A percentile compares a stretch with the other conserved stretches of the same genome.
Evolutionary conservation across 2,329 filamentous ascomycete genomes (phyloP).

Genomic region (Thelonectria rubi): DNA sequence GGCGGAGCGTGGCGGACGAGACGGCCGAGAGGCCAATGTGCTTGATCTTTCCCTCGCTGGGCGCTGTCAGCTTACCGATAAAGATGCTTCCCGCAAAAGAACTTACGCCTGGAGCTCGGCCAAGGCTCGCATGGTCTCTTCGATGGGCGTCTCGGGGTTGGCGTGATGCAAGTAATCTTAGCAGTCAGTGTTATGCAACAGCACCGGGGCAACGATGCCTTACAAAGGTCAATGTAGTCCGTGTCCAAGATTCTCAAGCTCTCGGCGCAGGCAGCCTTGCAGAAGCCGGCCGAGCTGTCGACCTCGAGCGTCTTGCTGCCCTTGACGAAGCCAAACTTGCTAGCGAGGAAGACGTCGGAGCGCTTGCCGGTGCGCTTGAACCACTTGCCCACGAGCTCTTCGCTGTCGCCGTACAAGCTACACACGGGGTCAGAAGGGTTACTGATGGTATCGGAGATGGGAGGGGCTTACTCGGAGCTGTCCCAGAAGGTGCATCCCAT

Average conservation of each 20-base stretch:
- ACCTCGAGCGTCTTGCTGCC: conserved; percentile 17
- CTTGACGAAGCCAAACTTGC: conserved; percentile 41
- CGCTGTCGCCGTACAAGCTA: conserved; percentile 54
- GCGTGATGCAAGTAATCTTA: conserved; percentile 56
- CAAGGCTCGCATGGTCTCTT: conserved; percentile 59
- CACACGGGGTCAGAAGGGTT: background rate
- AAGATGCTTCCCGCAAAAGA: background rate
- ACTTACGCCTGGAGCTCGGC: conserved; percentile 51
- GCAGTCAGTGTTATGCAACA: background rate
- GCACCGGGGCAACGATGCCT: accelerated
- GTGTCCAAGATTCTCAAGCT: conserved; percentile 52
- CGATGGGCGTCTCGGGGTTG: conserved; percentile 53
- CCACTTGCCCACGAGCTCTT: conserved; percentile 58
- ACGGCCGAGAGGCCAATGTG: conserved; percentile 62
- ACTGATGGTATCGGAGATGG: background rate
- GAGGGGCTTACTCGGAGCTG: conserved; percentile 45
- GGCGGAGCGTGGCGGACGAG: conserved; percentile 56
- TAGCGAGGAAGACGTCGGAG: conserved; percentile 56
- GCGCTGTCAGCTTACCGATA: background rate
- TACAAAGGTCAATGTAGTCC: conserved; percentile 59
- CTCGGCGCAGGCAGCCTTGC: conserved; percentile 33
- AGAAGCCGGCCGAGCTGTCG: conserved; percentile 17
- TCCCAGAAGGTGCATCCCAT: conserved; percentile 61
- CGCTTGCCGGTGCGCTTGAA: conserved; percentile 55
- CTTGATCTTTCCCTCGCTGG: conserved; percentile 61